Base-by-base conservation (phyloP, 257 asterid genomes). In the Gentiana macrophylla region DNA sequence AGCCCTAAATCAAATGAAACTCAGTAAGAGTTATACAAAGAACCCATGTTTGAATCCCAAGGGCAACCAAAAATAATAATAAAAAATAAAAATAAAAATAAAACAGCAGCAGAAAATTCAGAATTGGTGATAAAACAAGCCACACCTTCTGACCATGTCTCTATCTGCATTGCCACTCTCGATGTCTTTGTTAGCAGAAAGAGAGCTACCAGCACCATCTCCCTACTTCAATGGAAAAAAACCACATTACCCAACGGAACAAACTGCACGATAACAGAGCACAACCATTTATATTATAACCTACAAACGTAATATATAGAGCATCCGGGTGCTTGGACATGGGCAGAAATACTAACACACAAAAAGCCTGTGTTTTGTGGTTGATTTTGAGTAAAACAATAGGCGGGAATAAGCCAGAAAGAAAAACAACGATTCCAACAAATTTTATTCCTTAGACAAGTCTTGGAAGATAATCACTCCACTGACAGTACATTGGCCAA, bases 111-210 rank as follows among this genome's bases (percentile, higher is more conserved):
- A 2, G 32, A 8, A 33, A 59, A 66, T 32, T 45, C 46, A 59
- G 48, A 52, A 44, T 46, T 32, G 60, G 12, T n/a, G 1, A 10
- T 35, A 45, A 9, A 46, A 52, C 65, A 46, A n/a, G 60, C 24
- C 24, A 24, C 57, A 86, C 98, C 94, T 77, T 68, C 66, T 74
- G 61, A 67, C 65, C 63, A 56, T 68, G 67, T 79, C 84, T 57
- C 60, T 68, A 66, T 77, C 68, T 51, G 41, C 32, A 9, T 70
- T 71, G 50, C 80, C 69, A 66, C 44, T 70, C 54, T 66, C 66
- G 59, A 49, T 75, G 53, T 61, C 78, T 67, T 64, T 59, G 57
- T 60, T 57, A 59, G 84, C 48, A 52, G 73, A 55, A 50, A 72
- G 55, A 60, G 85, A 70, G 47, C 66, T 75, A 69, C 71, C 52